Percentiles rank a stretch among this genome's conserved stretches.
These are phyloP conservation scores for Microcos paniculata DNA, from an alignment of 345 rosid genomes.

Conservation along the genomic window DNA sequence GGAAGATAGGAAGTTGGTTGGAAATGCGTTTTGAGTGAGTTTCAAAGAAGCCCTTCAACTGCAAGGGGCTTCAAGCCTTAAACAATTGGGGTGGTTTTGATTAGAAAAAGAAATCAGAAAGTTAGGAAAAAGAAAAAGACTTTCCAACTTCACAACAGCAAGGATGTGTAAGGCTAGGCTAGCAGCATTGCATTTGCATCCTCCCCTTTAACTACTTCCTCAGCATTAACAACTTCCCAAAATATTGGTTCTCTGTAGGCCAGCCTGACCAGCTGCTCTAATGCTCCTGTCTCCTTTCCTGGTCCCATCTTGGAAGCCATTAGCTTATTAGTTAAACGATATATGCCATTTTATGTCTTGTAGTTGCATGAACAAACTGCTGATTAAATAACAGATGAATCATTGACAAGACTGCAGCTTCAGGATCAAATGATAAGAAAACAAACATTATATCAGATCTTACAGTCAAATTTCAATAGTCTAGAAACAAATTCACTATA, in stretches of 20 bases:
- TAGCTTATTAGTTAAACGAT: too few relatives aligned
- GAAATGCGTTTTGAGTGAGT: conserved; percentile 34
- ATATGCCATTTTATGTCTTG: background rate
- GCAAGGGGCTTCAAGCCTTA: background rate
- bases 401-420: background rate
- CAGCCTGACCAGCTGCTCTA: background rate
- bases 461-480: too few relatives aligned
- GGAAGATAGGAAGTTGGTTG: conserved; percentile 28
- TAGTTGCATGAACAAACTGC: background rate
- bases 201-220: background rate
- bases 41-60: conserved; percentile 14
- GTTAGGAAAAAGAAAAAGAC: conserved; percentile 67
- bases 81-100: background rate
- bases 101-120: conserved; percentile 19
- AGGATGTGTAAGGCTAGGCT: conserved; percentile 27
- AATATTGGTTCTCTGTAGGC: background rate
- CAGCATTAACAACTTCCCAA: background rate
- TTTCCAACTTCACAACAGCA: conserved; percentile 71
- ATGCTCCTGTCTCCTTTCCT: background rate
- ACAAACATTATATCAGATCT: background rate
- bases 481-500: too few relatives aligned
- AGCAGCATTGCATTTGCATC: background rate
- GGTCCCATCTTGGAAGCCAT: background rate
- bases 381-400: background rate
- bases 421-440: background rate